Evolutionary conservation across 2,329 filamentous ascomycete species (phyloP).

Genomic region (Xylogone sp.): DNA sequence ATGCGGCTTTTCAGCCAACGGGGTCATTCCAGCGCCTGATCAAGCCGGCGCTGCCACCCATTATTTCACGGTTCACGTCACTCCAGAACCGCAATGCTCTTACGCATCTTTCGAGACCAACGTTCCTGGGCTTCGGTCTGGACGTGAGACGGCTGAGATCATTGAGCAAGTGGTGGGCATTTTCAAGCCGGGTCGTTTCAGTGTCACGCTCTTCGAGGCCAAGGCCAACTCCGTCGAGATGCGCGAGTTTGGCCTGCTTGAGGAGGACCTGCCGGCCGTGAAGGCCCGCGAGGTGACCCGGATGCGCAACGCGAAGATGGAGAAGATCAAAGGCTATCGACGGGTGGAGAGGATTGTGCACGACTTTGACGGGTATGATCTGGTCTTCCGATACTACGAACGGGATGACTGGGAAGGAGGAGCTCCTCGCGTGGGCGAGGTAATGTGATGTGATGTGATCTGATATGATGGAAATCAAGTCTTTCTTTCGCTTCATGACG

Average conservation of each 20-base stretch:
- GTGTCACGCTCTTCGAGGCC: slow-evolving; percentile 92
- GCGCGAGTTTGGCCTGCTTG: slow-evolving; percentile 28
- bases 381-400: slow-evolving; percentile 96
- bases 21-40: slow-evolving; percentile 77
- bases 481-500: not conserved
- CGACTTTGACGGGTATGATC: slow-evolving; percentile 93
- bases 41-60: slow-evolving; percentile 53
- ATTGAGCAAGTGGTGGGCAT: slow-evolving; percentile 93
- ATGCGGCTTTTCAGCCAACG: slow-evolving; percentile 96
- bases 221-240: slow-evolving; percentile 48
- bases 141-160: slow-evolving; percentile 83
- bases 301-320: slow-evolving; percentile 47
- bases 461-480: not conserved
- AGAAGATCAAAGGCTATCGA: slow-evolving; percentile 79
- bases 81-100: slow-evolving; percentile 92
- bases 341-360: slow-evolving; percentile 94
- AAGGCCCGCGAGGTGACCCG: slow-evolving; percentile 37
- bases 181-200: slow-evolving; percentile 97
- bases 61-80: slow-evolving; percentile 98
- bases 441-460: slow-evolving; percentile 20
- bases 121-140: slow-evolving; percentile 83
- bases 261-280: slow-evolving; percentile 28
- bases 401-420: slow-evolving; percentile 65
- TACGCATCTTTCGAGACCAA: slow-evolving; percentile 99
- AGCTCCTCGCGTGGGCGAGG: slow-evolving; percentile 27